Conservation (phyloP, 2,329 filamentous ascomycete genomes). For the Fulvia fulva region DNA sequence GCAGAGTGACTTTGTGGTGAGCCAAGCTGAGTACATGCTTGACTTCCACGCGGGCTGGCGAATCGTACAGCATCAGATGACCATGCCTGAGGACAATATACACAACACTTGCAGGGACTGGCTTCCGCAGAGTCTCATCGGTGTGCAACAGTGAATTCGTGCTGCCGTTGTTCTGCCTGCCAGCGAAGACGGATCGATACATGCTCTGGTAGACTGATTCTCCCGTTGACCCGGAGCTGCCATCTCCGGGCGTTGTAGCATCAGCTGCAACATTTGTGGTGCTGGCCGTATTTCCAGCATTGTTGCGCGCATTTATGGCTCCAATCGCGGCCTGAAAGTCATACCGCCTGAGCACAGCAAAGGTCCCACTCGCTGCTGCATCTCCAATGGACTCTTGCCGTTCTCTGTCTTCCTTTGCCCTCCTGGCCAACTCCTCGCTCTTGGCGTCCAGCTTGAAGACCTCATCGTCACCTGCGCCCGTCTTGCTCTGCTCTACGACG, state of each 20-base stretch:
- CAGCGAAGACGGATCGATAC: slow-evolving; percentile 93
- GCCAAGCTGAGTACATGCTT: slow-evolving; percentile 91
- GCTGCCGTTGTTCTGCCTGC: slow-evolving; percentile 51
- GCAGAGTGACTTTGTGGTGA: slow-evolving; percentile 80
- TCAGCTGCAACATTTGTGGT: neutral
- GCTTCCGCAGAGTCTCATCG: slow-evolving; percentile 14
- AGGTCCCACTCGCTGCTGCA: slow-evolving; percentile 29
- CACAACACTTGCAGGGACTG: slow-evolving; percentile 27
- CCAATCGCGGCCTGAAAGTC: slow-evolving; percentile 30
- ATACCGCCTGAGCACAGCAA: slow-evolving; percentile 32
- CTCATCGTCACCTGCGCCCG: slow-evolving; percentile 7
- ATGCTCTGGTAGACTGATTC: slow-evolving; percentile 97
- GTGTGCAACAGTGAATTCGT: slow-evolving; percentile 22
- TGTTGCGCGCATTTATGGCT: slow-evolving; percentile 26
- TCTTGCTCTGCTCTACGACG: neutral
- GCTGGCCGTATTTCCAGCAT: slow-evolving; percentile 6
- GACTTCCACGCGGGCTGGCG: slow-evolving; percentile 90
- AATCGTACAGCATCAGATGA: slow-evolving; percentile 95
- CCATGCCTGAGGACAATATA: slow-evolving; percentile 64
- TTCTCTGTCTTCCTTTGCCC: slow-evolving; percentile 9
- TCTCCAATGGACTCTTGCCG: slow-evolving; percentile 14
- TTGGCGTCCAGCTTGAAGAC: neutral
- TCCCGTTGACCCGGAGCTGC: slow-evolving; percentile 52
- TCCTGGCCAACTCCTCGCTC: slow-evolving; percentile 5
- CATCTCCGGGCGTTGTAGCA: slow-evolving; percentile 1